Conservation (phyloP, 305 asterid species). For the Plantago rigida region DNA sequence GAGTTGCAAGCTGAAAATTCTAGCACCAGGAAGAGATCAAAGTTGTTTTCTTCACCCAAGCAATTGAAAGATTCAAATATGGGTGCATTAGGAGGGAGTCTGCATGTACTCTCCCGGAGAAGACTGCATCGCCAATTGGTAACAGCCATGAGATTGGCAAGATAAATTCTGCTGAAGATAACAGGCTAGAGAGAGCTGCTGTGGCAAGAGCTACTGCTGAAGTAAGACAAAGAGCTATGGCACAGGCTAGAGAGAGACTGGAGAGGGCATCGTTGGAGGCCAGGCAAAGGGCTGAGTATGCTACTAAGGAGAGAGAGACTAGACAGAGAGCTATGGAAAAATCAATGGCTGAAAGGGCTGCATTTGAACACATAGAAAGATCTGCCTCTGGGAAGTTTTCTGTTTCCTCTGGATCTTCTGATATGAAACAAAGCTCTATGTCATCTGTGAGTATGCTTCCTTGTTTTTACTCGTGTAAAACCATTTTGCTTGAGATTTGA, state of each 20-base stretch:
- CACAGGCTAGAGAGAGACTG: slow-evolving; percentile 44
- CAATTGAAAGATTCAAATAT: slow-evolving; percentile 27
- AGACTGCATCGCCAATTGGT: slow-evolving; percentile 26
- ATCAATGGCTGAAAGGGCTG: slow-evolving; percentile 47
- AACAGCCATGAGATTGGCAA: slow-evolving; percentile 29
- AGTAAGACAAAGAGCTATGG: slow-evolving; percentile 38
- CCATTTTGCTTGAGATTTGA: slow-evolving; percentile 25
- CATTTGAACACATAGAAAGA: slow-evolving; percentile 41
- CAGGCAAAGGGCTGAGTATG: slow-evolving; percentile 58
- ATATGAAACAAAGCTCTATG: slow-evolving; percentile 44
- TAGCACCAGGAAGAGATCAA: slow-evolving; percentile 12
- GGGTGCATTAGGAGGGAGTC: slow-evolving; percentile 28
- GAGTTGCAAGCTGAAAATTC: slow-evolving; percentile 29
- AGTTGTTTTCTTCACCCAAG: slow-evolving; percentile 26
- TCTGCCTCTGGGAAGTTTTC: slow-evolving; percentile 46
- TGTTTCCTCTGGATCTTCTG: slow-evolving; percentile 42
- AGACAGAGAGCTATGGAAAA: slow-evolving; percentile 68
- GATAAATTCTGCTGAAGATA: slow-evolving; percentile 28
- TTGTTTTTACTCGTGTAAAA: slow-evolving; percentile 19
- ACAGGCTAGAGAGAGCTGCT: slow-evolving; percentile 39
- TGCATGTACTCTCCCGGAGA: slow-evolving; percentile 27
- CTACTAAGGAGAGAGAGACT: slow-evolving; percentile 87
- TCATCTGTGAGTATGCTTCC: slow-evolving; percentile 55
- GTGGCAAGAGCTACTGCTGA: slow-evolving; percentile 50
- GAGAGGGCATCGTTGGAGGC: slow-evolving; percentile 45